Base-by-base conservation (phyloP, 129 eudicot species). In the Arctium lappa region DNA sequence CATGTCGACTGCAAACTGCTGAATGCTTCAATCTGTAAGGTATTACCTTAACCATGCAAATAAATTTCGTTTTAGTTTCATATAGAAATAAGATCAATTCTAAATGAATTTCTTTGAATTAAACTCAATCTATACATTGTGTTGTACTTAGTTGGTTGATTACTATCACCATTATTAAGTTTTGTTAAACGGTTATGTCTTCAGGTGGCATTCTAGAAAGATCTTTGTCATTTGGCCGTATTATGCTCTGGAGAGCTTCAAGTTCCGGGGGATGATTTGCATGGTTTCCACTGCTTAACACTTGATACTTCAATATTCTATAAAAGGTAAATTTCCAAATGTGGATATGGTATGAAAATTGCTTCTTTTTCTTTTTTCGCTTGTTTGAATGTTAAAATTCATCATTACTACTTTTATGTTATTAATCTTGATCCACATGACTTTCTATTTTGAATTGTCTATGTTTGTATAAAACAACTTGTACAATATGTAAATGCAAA, bases 181-280 rank as follows among this genome's bases (percentile, higher is more conserved):
- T 66, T 50, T 16, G 16, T 37, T 7, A 53, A n/a, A n/a, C 22
- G 63, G 22, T 77, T 73, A 69, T 75, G 66, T 80, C 30, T 79
- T 50, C 81, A 95, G 99, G 91, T 95, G 89, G 93, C 94, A 32
- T 81, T 95, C 79, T 90, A 95, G 7, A 91, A 90, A 85, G 97
- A 95, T 87, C 88, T 93, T 39, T 85, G 92, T 86, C 95, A 87
- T 89, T 81, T 93, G 31, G 74, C 88, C 75, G 87, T 90, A 78
- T 76, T 90, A 73, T 95, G 97, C 81, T 86, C 89, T 30, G 97
- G 97, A 42, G 85, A 90, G 75, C 87, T 91, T 80, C 89, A 83
- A 56, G 72, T 78, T 78, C 73, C 87, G 77, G 90, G 79, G 48
- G 79, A 70, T 79, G 77, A 70, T 86, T 75, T 87, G 77, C 82